Percentiles rank a stretch among this genome's conserved stretches.
phyloP scores from a whole-genome alignment of 2,329 filamentous ascomycete species.

The Ophiostoma novo-ulmi region DNA sequence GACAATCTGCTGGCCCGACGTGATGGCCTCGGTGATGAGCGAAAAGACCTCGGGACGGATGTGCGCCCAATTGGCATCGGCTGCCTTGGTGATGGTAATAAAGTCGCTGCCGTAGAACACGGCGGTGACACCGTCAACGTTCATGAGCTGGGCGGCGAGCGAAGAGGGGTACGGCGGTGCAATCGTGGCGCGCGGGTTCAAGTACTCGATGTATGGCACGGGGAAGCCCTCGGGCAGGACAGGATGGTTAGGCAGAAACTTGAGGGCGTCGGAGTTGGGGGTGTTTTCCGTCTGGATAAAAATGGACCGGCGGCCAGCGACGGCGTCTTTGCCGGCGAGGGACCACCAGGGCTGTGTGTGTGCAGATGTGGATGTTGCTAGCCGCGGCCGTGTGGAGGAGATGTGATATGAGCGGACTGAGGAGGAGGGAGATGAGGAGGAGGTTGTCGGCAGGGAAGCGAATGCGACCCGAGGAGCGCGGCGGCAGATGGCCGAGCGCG shows the following conservation, averaged over 20 bases:
- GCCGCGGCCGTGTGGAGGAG: conserved; percentile 25
- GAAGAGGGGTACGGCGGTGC: conserved; percentile 85
- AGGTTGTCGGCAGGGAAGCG: conserved; percentile 17
- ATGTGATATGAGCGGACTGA: conserved; percentile 21
- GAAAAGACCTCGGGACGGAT: conserved; percentile 94
- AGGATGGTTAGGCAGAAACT: conserved; percentile 87
- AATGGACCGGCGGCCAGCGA: conserved; percentile 61
- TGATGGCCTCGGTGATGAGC: conserved; percentile 88
- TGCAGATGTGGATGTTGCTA: conserved; percentile 28
- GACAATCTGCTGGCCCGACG: conserved; percentile 75
- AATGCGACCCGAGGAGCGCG: conserved; percentile 22
- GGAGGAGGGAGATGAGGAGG: conserved; percentile 3
- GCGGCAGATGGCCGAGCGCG: conserved; percentile 26
- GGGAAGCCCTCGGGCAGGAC: conserved; percentile 71
- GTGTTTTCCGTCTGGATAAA: conserved; percentile 97
- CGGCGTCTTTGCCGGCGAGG: conserved; percentile 24
- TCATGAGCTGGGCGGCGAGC: conserved; percentile 83
- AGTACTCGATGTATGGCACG: conserved; percentile 83
- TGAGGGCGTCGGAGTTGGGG: conserved; percentile 90
- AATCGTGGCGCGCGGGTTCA: conserved; percentile 81
- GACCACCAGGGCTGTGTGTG: conserved; percentile 24
- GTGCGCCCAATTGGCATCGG: conserved; percentile 86
- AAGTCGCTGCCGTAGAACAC: conserved; percentile 95
- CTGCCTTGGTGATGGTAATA: conserved; percentile 91
- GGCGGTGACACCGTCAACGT: conserved; percentile 87